A percentile compares a stretch with the other conserved stretches of the same genome.
phyloP scores from a whole-genome alignment of 2,329 filamentous ascomycete genomes.

The Arthroderma uncinatum region DNA sequence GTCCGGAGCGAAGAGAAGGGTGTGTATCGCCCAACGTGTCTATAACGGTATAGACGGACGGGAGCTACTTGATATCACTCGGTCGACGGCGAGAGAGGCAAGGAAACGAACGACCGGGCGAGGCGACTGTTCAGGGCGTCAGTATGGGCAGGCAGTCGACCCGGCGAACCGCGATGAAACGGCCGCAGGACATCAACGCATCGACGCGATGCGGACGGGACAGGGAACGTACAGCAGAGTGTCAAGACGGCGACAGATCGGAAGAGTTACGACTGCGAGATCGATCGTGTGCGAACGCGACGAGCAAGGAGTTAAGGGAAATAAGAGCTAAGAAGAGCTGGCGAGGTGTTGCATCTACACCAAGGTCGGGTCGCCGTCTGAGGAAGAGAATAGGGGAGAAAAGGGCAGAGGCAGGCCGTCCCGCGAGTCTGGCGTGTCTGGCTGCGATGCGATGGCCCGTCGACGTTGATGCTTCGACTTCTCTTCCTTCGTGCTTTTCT shows the following conservation, averaged over 20 bases:
- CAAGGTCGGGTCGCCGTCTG: too few species aligned
- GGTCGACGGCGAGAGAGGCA: neutral
- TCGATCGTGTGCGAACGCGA: neutral
- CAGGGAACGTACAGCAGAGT: neutral
- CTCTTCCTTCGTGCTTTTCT: neutral
- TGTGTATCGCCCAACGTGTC: too few species aligned
- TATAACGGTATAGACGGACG: too few species aligned
- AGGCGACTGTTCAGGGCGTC: neutral
- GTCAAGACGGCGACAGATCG: neutral
- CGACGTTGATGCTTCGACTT: neutral
- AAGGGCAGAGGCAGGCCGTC: neutral
- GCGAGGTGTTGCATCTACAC: neutral
- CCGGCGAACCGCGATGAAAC: neutral
- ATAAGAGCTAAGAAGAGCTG: neutral
- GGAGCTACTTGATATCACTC: neutral
- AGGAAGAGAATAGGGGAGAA: neutral
- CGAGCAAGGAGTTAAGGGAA: constrained; percentile 4
- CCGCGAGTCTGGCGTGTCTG: neutral
- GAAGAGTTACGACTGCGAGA: neutral
- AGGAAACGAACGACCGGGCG: neutral
- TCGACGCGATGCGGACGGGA: neutral
- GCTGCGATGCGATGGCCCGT: neutral
- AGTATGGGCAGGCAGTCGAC: neutral
- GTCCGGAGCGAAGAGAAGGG: too few species aligned
- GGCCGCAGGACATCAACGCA: neutral